Conservation (phyloP, 345 rosid species). For the Cardamine resedifolia region DNA sequence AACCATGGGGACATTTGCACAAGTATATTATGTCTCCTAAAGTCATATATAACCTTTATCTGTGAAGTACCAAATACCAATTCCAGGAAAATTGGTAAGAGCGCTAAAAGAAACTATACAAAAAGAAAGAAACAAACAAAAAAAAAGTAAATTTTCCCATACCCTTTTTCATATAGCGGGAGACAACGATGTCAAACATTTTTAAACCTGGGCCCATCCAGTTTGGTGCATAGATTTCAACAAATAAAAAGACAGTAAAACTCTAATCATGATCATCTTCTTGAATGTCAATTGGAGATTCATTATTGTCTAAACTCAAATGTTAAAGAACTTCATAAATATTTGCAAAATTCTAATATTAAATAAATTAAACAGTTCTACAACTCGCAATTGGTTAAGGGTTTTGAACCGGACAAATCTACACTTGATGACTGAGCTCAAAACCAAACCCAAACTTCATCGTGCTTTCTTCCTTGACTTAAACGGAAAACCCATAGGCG, state of each 20-base stretch:
- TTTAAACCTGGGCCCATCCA: neutral
- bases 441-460: constrained; percentile 28
- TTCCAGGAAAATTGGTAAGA: neutral
- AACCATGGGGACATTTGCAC: neutral
- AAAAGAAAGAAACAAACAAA: no score
- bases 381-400: constrained; percentile 1
- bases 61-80: neutral
- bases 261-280: constrained; percentile 2
- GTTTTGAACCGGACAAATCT: constrained; percentile 27
- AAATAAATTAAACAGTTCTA: constrained; percentile 12
- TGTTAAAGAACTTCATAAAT: constrained; percentile 11
- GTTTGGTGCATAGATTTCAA: constrained; percentile 13
- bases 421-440: constrained; percentile 39
- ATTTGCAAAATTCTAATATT: constrained; percentile 31
- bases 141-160: neutral
- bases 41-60: neutral
- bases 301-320: neutral
- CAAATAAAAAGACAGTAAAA: neutral
- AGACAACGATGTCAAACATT: constrained; percentile 8
- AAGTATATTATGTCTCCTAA: constrained; percentile 7
- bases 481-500: constrained; percentile 60
- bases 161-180: neutral
- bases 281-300: neutral
- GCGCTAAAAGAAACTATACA: neutral
- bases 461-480: constrained; percentile 53